Conservation (phyloP, 805 yeast species). For the Cyberlindnera japonica region DNA sequence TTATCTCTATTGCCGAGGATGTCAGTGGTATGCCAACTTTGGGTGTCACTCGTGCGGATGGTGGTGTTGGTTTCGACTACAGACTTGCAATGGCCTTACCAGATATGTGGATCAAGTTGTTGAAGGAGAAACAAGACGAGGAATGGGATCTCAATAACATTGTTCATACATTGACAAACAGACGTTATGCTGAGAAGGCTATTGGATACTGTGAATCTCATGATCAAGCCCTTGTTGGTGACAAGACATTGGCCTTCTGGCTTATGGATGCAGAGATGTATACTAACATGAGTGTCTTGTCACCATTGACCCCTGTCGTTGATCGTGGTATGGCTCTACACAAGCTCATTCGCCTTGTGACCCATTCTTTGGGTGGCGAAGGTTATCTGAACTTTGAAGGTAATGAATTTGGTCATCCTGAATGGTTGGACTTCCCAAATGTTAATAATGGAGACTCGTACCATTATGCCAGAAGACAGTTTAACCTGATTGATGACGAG, state of each 20-base stretch:
- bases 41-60: slow-evolving; percentile 65
- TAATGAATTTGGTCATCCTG: slow-evolving; percentile 98
- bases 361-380: slow-evolving; percentile 94
- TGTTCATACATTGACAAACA: slow-evolving; percentile 76
- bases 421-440: slow-evolving; percentile 97
- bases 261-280: slow-evolving; percentile 98
- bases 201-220: slow-evolving; percentile 93
- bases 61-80: slow-evolving; percentile 94
- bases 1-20: slow-evolving; percentile 89
- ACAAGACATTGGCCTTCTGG: slow-evolving; percentile 96
- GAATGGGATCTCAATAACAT: slow-evolving; percentile 88
- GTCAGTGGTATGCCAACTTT: slow-evolving; percentile 97
- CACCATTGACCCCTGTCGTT: slow-evolving; percentile 70
- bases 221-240: slow-evolving; percentile 97
- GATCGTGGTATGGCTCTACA: slow-evolving; percentile 91
- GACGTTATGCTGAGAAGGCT: slow-evolving; percentile 85
- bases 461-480: slow-evolving; percentile 94
- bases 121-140: slow-evolving; percentile 81
- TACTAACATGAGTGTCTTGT: slow-evolving; percentile 81
- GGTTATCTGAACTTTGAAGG: slow-evolving; percentile 96
- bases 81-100: slow-evolving; percentile 96
- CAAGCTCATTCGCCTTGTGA: slow-evolving; percentile 82
- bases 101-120: slow-evolving; percentile 96
- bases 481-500: slow-evolving; percentile 78
- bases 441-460: slow-evolving; percentile 82